These are phyloP conservation scores for Phytophthora lateralis DNA, from an alignment of 352 stramenopile genomes.

Conservation along the genomic window DNA sequence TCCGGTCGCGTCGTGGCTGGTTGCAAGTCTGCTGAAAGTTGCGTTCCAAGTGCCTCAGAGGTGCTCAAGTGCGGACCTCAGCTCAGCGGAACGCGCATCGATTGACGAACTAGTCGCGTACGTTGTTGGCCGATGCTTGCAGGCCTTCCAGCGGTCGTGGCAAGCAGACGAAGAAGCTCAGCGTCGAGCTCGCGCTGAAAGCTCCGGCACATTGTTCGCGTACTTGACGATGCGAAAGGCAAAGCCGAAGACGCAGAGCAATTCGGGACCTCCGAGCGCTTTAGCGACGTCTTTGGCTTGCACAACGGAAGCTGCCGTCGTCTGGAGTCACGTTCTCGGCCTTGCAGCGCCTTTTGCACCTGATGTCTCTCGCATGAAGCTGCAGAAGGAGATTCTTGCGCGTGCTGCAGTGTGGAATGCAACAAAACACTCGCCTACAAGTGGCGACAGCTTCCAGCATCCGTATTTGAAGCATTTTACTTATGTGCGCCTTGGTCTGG, in stretches of 20 bases:
- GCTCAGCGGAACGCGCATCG: constrained; percentile 9
- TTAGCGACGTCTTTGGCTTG: constrained; percentile 19
- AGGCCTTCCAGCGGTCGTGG: constrained; percentile 54
- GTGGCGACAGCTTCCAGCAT: constrained; percentile 35
- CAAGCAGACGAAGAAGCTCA: constrained; percentile 50
- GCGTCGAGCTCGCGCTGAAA: constrained; percentile 28
- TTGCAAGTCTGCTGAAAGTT: constrained; percentile 42
- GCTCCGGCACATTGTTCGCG: constrained; percentile 53
- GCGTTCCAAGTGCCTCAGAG: constrained; percentile 28
- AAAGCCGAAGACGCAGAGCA: constrained; percentile 15
- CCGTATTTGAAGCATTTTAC: constrained; percentile 47
- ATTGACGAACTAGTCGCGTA: constrained; percentile 21
- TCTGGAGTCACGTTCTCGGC: constrained; percentile 29
- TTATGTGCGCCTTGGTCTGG: constrained; percentile 46
- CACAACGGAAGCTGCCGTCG: constrained; percentile 22
- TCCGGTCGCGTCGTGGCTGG: constrained; percentile 50
- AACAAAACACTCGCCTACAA: constrained; percentile 15
- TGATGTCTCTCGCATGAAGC: constrained; percentile 22
- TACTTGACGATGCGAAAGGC: constrained; percentile 41
- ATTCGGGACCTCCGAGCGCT: constrained; percentile 1
- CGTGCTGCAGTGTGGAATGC: constrained; percentile 26
- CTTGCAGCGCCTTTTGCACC: constrained; percentile 20
- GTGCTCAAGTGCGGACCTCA: constrained; percentile 14
- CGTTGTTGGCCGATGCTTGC: constrained; percentile 16
- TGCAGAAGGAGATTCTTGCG: constrained; percentile 51